Conservation (phyloP, 1,139 yeast genomes). For the Hemisphaericaspora subhashii region DNA sequence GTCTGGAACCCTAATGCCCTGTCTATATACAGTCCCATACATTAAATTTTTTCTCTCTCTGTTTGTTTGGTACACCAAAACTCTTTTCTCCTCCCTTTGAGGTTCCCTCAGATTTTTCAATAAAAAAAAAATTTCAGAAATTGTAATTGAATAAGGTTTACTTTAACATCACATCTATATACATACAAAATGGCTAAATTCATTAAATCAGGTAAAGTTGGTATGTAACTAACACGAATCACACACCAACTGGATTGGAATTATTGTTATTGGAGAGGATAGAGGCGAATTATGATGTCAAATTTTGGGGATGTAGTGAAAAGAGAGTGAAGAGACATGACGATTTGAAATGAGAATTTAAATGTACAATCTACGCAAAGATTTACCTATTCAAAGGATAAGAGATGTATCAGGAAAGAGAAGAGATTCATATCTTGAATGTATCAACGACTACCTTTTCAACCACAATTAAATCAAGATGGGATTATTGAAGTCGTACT, state of each 20-base stretch:
- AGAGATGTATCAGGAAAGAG: no score
- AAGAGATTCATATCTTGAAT: no score
- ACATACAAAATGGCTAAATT: slow-evolving; percentile 82
- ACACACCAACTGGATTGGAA: slow-evolving; percentile 1
- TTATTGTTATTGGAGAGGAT: neutral
- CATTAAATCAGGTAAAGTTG: slow-evolving; percentile 99
- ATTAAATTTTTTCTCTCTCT: no score
- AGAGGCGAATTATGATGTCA: no score
- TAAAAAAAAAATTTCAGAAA: slow-evolving; percentile 15
- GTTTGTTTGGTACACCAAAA: no score
- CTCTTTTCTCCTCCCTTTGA: neutral
- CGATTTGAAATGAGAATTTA: no score
- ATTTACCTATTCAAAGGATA: no score
- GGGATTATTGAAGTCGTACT: neutral
- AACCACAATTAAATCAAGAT: neutral
- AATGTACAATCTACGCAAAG: no score
- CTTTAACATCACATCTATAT: slow-evolving; percentile 12
- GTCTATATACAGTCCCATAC: slow-evolving; percentile 5
- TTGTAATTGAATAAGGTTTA: neutral
- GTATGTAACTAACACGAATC: no score
- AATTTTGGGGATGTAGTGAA: neutral
- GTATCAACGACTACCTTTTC: neutral
- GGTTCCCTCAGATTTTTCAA: slow-evolving; percentile 1
- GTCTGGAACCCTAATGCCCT: slow-evolving; percentile 8
- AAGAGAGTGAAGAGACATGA: neutral